Evolutionary conservation across 768 basidiomycete genomes (phyloP), one percentile per base, ranked within the genome.

Genomic region (Scleroderma bovista): DNA sequence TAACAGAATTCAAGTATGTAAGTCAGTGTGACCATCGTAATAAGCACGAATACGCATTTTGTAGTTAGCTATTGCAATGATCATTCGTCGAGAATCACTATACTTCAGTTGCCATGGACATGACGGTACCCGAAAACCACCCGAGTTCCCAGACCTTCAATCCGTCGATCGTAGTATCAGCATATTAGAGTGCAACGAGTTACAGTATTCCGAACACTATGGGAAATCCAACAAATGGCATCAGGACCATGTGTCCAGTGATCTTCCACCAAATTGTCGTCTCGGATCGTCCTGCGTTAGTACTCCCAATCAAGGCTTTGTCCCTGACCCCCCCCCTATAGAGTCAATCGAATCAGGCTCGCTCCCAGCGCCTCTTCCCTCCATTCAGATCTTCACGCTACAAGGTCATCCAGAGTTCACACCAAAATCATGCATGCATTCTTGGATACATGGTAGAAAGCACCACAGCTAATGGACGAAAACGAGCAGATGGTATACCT

Each of bases 361-460:
- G 26, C 57, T 53, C 3, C 29, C 20, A 16, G 15, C 64, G 11
- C 53, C 63, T 10, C 58, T 74, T 9, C 58, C 69, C 13, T 71
- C 80, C 50, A 77, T 89, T 16, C 89, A 87, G 24, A 81, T 96
- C 37, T 67, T 96, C 48, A 84, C 88, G 1, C 63, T 91, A 2
- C 93, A 97, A 65, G 94, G 93, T 0, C 95, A 96, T 65, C 93
- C 95, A 1, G 94, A 97, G 61, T 96, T 89, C 67, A 83, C 79
- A 0, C 69, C 79, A 38, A 71, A 17, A 79, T 93, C 47, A 72
- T 87, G 37, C 60, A 69, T 22, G 72, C 67, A 44, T 54, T 93
- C 23, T 71, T 90, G 29, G 69, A 75, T 11, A 62, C 63, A n/a
- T 79, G 88, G 2, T 56, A 47, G 59, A 65, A 1, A 59, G 60